Base-by-base conservation (phyloP, 306 rosid species). In the Castanea sativa region DNA sequence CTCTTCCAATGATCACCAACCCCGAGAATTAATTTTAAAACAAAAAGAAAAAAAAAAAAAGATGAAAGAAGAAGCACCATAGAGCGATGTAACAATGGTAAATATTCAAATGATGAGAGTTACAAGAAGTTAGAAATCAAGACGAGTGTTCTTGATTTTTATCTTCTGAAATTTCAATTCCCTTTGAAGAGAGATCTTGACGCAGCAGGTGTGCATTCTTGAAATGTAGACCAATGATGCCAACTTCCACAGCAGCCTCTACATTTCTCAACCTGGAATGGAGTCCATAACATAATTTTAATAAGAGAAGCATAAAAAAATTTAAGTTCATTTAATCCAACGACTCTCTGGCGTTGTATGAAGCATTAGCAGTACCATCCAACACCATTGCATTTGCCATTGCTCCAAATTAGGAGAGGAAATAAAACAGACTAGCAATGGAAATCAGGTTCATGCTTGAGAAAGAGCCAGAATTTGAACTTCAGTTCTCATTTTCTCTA, bases 241-340 rank as follows among this genome's bases (percentile, higher is more conserved):
- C 98, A 55, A 92, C 84, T 85, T 90, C 89, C 60, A 52, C 69
- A 60, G 98, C 97, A 41, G 93, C 98, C 71, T 90, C 93, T 61
- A 90, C 98, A 82, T 94, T 91, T 63, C 56, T 85, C 75, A 29
- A 71, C 76, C 98, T 92, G 85, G 30, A 70, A 85, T n/a, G 71
- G 51, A 30, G 77, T 72, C 63, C 45, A 29, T 51, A 35, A 55
- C 53, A 63, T 79, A 70, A 57, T 5, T 7, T 15, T 60, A 71
- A 29, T 14, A 60, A 79, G 25, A 61, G 55, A 81, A 83, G 25
- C 71, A 51, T 43, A 56, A 73, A 21, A 12, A 2, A 38, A 68
- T 35, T 68, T 21, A 7, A 38, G 51, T 64, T 84, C 73, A 20
- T 15, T 49, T 49, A 49, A 16, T 23, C 30, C 21, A 64, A 64